Evolutionary conservation across 2,329 filamentous ascomycete genomes (phyloP).

Genomic region (Fusarium chlamydosporum): DNA sequence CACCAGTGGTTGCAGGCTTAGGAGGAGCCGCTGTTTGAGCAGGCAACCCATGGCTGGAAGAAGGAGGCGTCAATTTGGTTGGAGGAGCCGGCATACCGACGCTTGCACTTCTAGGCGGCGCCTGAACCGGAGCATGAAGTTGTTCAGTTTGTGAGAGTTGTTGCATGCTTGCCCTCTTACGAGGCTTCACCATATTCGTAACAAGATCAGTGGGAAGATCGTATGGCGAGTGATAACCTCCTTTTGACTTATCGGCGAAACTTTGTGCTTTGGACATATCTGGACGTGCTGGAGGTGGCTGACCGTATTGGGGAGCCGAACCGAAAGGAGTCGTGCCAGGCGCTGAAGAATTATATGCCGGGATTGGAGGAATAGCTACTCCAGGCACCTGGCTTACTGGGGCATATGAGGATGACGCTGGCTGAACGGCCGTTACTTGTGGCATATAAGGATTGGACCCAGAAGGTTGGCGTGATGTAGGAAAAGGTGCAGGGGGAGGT

Average conservation of each 20-base stretch:
- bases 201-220: conserved; percentile 90
- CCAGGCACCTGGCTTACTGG: conserved; percentile 33
- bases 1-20: conserved; percentile 55
- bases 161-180: conserved; percentile 73
- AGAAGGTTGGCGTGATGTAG: conserved; percentile 24
- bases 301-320: conserved; percentile 56
- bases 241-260: conserved; percentile 91
- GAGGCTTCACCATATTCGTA: conserved; percentile 69
- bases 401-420: conserved; percentile 45
- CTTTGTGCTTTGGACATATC: conserved; percentile 77
- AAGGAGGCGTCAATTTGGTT: conserved; percentile 51
- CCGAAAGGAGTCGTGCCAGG: conserved; percentile 45
- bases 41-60: conserved; percentile 54
- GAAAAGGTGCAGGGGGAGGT: conserved; percentile 7
- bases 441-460: conserved; percentile 51
- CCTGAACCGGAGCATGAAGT: conserved; percentile 57
- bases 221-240: conserved; percentile 93
- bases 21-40: conserved; percentile 52
- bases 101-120: conserved; percentile 73
- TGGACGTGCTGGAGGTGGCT: conserved; percentile 56
- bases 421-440: conserved; percentile 33
- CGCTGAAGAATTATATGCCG: conserved; percentile 46
- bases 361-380: conserved; percentile 28
- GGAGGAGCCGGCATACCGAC: conserved; percentile 58
- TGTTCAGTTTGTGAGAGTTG: conserved; percentile 62